Conservation (phyloP, 768 basidiomycete genomes). For the Suillus subaureus region DNA sequence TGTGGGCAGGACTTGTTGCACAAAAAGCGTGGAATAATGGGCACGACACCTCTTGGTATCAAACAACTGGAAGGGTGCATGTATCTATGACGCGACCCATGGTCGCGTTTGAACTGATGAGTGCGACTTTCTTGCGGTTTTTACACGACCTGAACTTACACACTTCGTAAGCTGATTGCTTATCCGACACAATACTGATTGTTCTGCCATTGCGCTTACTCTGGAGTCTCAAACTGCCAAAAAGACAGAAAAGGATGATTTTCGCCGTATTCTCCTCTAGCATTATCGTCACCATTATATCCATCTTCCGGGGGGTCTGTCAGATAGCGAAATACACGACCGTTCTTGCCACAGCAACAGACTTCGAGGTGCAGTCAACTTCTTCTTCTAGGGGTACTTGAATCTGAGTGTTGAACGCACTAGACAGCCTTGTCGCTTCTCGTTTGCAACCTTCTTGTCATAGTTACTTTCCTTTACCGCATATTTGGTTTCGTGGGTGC, state of each 20-base stretch:
- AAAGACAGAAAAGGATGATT: conserved; percentile 12
- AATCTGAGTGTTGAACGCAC: not conserved
- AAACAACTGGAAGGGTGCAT: not conserved
- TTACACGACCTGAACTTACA: not conserved
- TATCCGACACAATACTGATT: conserved; percentile 7
- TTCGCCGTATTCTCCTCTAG: conserved; percentile 7
- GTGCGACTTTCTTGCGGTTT: conserved; percentile 2
- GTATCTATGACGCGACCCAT: not conserved
- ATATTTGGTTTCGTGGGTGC: not conserved
- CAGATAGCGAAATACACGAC: not conserved
- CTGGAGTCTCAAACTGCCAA: conserved; percentile 12
- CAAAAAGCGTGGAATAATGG: conserved; percentile 4
- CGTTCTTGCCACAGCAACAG: not conserved
- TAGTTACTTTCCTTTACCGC: conserved; percentile 5
- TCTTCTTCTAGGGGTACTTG: not conserved
- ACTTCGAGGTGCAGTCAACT: conserved; percentile 6
- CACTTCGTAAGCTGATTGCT: not conserved
- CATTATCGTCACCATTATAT: not conserved
- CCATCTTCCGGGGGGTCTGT: conserved; percentile 6
- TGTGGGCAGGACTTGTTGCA: conserved; percentile 10
- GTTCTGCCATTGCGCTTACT: conserved; percentile 9
- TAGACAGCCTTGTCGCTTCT: not conserved
- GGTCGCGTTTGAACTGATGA: conserved; percentile 2
- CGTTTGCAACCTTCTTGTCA: conserved; percentile 3
- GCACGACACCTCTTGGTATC: conserved; percentile 1